Percentiles rank a stretch among this genome's conserved stretches.
Conservation (phyloP, 2,329 filamentous ascomycete species). For the Ophiocordyceps unilateralis region DNA sequence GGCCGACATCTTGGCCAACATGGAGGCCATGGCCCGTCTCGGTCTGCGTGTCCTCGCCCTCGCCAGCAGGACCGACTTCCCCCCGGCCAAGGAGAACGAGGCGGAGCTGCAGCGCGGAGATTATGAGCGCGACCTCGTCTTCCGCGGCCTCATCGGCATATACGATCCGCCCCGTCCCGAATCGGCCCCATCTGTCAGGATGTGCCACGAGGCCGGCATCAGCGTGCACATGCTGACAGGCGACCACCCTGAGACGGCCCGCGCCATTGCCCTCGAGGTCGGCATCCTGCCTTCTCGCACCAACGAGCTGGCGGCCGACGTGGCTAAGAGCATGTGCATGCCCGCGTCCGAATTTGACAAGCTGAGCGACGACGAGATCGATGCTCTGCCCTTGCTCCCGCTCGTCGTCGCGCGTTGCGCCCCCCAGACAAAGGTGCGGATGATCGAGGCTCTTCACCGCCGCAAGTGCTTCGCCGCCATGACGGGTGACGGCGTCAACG, state of each 20-base stretch:
- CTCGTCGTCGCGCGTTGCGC: slow-evolving; percentile 60
- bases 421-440: slow-evolving; percentile 58
- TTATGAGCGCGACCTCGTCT: slow-evolving; percentile 50
- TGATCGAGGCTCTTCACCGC: slow-evolving; percentile 55
- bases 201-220: slow-evolving; percentile 61
- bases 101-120: slow-evolving; percentile 32
- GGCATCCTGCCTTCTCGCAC: slow-evolving; percentile 37
- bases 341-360: slow-evolving; percentile 67
- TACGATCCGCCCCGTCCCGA: slow-evolving; percentile 64
- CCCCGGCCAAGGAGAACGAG: slow-evolving; percentile 15
- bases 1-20: slow-evolving; percentile 43
- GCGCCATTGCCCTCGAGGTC: slow-evolving; percentile 64
- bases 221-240: slow-evolving; percentile 75
- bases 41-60: slow-evolving; percentile 54
- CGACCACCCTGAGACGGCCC: slow-evolving; percentile 64
- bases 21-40: slow-evolving; percentile 48
- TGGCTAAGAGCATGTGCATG: slow-evolving; percentile 51
- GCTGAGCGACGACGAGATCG: slow-evolving; percentile 46
- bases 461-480: slow-evolving; percentile 65
- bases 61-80: slow-evolving; percentile 32
- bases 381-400: slow-evolving; percentile 48
- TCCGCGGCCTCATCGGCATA: slow-evolving; percentile 59
- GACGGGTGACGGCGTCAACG: slow-evolving; percentile 71
- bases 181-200: slow-evolving; percentile 54
- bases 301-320: slow-evolving; percentile 8